Base-by-base conservation (phyloP, 148 eudicot species). In the Camellia granthamiana region DNA sequence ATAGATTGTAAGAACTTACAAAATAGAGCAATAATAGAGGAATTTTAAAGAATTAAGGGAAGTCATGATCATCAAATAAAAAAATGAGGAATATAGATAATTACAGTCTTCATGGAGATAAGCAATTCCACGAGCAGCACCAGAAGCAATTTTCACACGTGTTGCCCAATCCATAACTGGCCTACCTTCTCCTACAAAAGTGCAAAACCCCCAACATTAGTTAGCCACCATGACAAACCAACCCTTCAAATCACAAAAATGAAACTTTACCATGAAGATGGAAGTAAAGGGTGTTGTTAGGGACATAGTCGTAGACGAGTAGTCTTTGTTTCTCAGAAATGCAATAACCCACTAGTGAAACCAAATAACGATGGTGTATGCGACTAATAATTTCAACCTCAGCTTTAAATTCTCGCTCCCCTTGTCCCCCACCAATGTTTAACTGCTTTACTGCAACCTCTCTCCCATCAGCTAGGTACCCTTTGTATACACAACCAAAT, bases 41-140 rank as follows among this genome's bases (percentile, higher is more conserved):
- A 30, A 30, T 30, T 30, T 30, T 30, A 30, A 30, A 30, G 38
- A 30, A 30, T 1, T 30, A 30, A 30, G 38, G 38, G 38, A 30
- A 30, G 38, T 30, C 38, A 46, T 54, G 52, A 21, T 38, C 58
- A 69, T 18, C 38, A 71, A 77, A 19, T 23, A n/a, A 65, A 15
- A 7, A 56, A 66, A 65, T 42, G 23, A 77, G 55, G 64, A 44
- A 19, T 51, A 83, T 10, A 23, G 23, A 42, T 62, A 74, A 51
- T 80, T 84, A 87, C 89, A 87, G 79, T 87, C 89, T 90, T 95
- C 98, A 83, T 95, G 98, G 75, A 95, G 98, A 88, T 95, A 95
- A 42, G 97, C 91, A 58, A 95, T 85, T 74, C 98, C 98, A 79
- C 98, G 93, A 86, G 97, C 97, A 79, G 98, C 94, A 68, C 98